phyloP scores from a whole-genome alignment of 2,329 filamentous ascomycete genomes.

The Hirsutella rhossiliensis region DNA sequence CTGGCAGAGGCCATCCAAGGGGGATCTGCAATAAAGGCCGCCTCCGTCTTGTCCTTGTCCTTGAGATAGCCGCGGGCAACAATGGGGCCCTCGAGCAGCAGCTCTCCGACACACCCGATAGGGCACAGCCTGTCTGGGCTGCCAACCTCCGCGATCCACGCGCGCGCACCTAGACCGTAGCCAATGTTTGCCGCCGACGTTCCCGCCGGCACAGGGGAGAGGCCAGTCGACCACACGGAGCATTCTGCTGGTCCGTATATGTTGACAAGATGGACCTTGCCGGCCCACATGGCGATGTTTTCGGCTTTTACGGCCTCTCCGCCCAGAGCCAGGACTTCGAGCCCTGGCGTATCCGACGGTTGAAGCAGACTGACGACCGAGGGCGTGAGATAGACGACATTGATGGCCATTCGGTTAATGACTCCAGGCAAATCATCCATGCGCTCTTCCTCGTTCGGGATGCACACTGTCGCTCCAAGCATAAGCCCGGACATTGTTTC shows the following conservation, averaged over 20 bases:
- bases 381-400: neutral
- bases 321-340: neutral
- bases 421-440: slow-evolving; percentile 1
- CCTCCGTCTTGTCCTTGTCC: slow-evolving; percentile 8
- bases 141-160: slow-evolving; percentile 10
- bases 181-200: neutral
- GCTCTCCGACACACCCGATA: slow-evolving; percentile 11
- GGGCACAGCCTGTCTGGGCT: slow-evolving; percentile 7
- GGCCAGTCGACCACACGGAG: neutral
- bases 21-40: slow-evolving; percentile 26
- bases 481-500: neutral
- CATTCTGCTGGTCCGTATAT: neutral
- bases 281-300: neutral
- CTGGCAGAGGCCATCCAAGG: slow-evolving; percentile 17
- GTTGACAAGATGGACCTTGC: neutral
- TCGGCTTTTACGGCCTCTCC: neutral
- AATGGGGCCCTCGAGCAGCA: slow-evolving; percentile 12
- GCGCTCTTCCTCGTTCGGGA: slow-evolving; percentile 1
- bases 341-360: neutral
- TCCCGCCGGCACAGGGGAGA: neutral
- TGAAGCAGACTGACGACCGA: slow-evolving; percentile 1
- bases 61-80: slow-evolving; percentile 12
- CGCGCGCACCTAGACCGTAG: neutral
- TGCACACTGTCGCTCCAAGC: slow-evolving; percentile 1
- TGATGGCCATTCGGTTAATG: slow-evolving; percentile 2